phyloP scores from a whole-genome alignment of 495 filamentous ascomycete genomes.

The Penicillium daleae region DNA sequence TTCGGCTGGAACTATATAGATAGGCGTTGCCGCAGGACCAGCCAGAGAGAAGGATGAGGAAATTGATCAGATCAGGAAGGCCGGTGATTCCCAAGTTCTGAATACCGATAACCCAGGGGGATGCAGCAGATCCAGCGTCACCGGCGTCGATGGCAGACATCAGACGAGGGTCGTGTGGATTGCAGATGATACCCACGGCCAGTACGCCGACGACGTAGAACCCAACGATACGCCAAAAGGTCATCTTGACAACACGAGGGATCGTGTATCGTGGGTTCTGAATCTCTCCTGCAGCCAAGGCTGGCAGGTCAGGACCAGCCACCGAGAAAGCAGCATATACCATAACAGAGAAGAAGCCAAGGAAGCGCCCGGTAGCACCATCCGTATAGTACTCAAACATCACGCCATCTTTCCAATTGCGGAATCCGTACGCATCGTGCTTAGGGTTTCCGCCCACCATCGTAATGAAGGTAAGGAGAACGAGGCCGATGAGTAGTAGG shows the following conservation, averaged over 20 bases:
- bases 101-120: slow-evolving; percentile 62
- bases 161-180: slow-evolving; percentile 54
- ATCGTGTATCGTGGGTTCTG: slow-evolving; percentile 74
- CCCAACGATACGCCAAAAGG: slow-evolving; percentile 81
- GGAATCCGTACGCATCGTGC: slow-evolving; percentile 68
- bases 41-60: slow-evolving; percentile 67
- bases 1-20: slow-evolving; percentile 73
- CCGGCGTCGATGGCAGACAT: slow-evolving; percentile 53
- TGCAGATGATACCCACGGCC: slow-evolving; percentile 55
- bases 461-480: slow-evolving; percentile 70
- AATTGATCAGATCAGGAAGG: slow-evolving; percentile 75
- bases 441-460: slow-evolving; percentile 67
- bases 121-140: slow-evolving; percentile 47
- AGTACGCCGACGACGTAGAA: slow-evolving; percentile 69
- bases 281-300: slow-evolving; percentile 81
- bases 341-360: slow-evolving; percentile 48
- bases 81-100: slow-evolving; percentile 61
- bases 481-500: slow-evolving; percentile 69
- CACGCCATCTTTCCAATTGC: slow-evolving; percentile 60
- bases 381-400: slow-evolving; percentile 40
- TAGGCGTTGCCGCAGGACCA: slow-evolving; percentile 75
- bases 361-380: slow-evolving; percentile 41
- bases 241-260: slow-evolving; percentile 76
- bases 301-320: slow-evolving; percentile 67
- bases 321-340: slow-evolving; percentile 53